A percentile compares a stretch with the other conserved stretches of the same genome.
Conservation (phyloP, 2,329 filamentous ascomycete species). For the Aspergillus texensis region DNA sequence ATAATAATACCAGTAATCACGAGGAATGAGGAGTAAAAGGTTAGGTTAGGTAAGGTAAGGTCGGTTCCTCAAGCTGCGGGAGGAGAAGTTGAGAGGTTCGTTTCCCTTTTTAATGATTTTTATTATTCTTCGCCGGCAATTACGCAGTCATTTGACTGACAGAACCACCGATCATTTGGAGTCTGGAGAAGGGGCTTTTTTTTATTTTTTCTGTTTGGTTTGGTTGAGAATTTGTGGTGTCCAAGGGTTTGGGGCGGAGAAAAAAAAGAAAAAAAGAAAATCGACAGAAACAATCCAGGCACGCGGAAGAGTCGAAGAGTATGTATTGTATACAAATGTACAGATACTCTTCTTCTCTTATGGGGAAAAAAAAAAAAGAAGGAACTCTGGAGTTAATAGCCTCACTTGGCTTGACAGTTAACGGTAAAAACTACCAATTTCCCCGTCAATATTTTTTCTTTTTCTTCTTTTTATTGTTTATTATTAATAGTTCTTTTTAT, state of each 20-base stretch:
- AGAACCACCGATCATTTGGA: background rate
- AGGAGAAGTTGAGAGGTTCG: background rate
- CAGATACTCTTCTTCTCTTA: background rate
- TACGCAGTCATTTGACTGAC: background rate
- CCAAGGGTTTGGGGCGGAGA: background rate
- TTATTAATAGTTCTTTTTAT: background rate
- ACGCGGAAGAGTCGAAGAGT: background rate
- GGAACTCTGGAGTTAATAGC: constrained; percentile 3
- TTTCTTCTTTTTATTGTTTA: background rate
- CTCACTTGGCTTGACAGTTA: constrained; percentile 3
- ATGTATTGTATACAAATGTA: background rate
- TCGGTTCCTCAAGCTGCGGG: background rate
- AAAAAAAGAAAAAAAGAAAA: background rate
- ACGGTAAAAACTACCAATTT: background rate
- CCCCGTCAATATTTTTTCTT: background rate
- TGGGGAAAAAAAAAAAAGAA: background rate
- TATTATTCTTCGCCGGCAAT: background rate
- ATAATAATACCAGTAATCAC: constrained; percentile 1
- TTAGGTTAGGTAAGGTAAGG: background rate
- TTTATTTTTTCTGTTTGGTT: background rate
- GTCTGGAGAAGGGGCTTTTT: background rate
- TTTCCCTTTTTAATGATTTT: background rate
- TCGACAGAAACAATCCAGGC: background rate
- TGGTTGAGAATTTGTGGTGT: background rate
- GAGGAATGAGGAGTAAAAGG: constrained; percentile 1